These are phyloP conservation scores for Bolboschoenoplectus hybrid DNA, from an alignment of 202 grass and related monocot genomes.

Conservation along the genomic window DNA sequence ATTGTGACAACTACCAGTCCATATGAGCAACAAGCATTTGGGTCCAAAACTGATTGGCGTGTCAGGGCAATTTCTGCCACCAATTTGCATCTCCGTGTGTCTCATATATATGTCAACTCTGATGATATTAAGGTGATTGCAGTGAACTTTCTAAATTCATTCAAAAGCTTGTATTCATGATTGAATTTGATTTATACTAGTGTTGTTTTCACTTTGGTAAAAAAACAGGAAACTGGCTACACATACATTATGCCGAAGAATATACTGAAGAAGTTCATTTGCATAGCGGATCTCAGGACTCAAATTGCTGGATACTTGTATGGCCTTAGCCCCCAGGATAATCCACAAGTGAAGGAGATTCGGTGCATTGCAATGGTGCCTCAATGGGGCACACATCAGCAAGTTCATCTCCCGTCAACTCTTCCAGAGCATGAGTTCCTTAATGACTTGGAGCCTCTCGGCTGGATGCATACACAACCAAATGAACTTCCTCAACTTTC, in stretches of 20 bases:
- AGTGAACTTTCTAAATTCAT: conserved; percentile 23
- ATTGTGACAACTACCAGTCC: conserved; percentile 97
- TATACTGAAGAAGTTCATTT: conserved; percentile 99
- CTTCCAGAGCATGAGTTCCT: conserved; percentile 98
- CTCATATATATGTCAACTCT: conserved; percentile 99
- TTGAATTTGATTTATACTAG: conserved; percentile 22
- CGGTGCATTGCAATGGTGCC: conserved; percentile 89
- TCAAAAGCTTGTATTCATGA: not conserved
- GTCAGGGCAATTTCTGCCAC: conserved; percentile 97
- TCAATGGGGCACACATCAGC: conserved; percentile 96
- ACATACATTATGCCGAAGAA: conserved; percentile 99
- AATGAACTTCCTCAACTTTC: conserved; percentile 97
- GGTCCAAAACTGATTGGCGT: conserved; percentile 98
- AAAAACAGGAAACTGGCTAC: conserved; percentile 91
- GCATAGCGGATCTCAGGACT: conserved; percentile 94
- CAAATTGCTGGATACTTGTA: conserved; percentile 88
- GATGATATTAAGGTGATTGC: conserved; percentile 92
- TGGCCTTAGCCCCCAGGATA: conserved; percentile 94
- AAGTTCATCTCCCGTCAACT: conserved; percentile 80
- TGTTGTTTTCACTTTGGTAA: conserved; percentile 39
- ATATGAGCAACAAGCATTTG: conserved; percentile 92
- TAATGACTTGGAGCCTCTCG: conserved; percentile 84
- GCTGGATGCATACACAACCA: conserved; percentile 98
- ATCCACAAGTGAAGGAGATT: conserved; percentile 97
- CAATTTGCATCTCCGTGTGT: conserved; percentile 97